phyloP scores from a whole-genome alignment of 176 grass and related monocot genomes.

The Poa pratensis region DNA sequence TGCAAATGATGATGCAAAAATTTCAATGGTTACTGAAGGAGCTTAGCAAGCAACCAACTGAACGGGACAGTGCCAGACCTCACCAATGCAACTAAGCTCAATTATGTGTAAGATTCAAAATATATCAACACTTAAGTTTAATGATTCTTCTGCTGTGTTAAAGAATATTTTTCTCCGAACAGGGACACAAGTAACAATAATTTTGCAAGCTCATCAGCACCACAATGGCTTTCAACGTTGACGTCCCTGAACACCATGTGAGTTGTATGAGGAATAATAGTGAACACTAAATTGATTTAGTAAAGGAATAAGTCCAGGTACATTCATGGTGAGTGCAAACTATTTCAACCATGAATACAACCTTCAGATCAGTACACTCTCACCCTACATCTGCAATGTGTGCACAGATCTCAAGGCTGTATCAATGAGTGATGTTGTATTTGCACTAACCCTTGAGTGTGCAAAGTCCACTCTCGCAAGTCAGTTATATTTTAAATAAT shows the following conservation, averaged over 20 bases:
- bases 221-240: conserved; percentile 57
- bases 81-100: conserved; percentile 41
- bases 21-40: conserved; percentile 49
- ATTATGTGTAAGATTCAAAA: conserved; percentile 63
- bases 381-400: neutral
- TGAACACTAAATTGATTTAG: conserved; percentile 31
- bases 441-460: conserved; percentile 14
- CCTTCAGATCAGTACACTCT: conserved; percentile 11
- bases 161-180: neutral
- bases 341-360: neutral
- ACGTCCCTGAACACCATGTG: conserved; percentile 55
- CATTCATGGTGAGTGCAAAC: neutral
- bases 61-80: conserved; percentile 55
- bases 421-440: neutral
- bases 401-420: neutral
- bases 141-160: conserved; percentile 1
- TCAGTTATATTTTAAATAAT: conserved; percentile 15
- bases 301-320: conserved; percentile 6
- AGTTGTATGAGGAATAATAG: conserved; percentile 36
- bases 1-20: conserved; percentile 9
- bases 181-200: conserved; percentile 72
- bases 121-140: conserved; percentile 19
- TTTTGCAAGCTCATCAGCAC: conserved; percentile 52
- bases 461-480: neutral
- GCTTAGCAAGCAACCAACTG: conserved; percentile 59